phyloP scores from a whole-genome alignment of 352 stramenopile genomes.

The Nothophytophthora sp. region DNA sequence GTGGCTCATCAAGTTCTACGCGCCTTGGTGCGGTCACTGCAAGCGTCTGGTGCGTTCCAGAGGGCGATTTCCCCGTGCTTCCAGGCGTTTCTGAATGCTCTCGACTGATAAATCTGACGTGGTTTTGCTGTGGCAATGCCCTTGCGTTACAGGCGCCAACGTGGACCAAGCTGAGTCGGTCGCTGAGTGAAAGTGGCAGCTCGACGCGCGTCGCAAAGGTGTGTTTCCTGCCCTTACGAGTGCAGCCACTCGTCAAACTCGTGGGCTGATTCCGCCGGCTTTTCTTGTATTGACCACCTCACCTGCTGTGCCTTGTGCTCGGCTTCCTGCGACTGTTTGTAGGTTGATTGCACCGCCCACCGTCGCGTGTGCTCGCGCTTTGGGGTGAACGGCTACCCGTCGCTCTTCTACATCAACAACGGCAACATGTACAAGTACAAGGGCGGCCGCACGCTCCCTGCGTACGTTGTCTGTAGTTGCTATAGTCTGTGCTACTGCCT shows the following conservation, averaged over 20 bases:
- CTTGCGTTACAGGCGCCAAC: constrained; percentile 37
- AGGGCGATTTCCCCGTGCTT: background rate
- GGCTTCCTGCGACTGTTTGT: background rate
- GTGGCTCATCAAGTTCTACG: constrained; percentile 87
- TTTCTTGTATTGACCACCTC: background rate
- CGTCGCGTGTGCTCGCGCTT: constrained; percentile 85
- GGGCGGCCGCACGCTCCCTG: constrained; percentile 62
- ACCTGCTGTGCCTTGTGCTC: background rate
- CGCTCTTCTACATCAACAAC: constrained; percentile 76
- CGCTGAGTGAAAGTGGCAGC: constrained; percentile 62
- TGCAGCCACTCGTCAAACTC: background rate
- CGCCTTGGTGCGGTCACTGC: constrained; percentile 79
- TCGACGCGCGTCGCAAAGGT: constrained; percentile 66
- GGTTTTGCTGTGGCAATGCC: too few species aligned
- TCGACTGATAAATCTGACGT: too few species aligned
- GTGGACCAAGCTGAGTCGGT: constrained; percentile 80
- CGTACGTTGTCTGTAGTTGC: constrained; percentile 28
- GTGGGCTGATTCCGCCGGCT: too few species aligned
- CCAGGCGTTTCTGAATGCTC: background rate
- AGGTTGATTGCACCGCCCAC: constrained; percentile 70
- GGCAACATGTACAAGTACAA: constrained; percentile 82
- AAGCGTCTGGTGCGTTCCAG: constrained; percentile 61
- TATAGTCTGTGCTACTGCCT: background rate
- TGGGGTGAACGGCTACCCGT: constrained; percentile 76
- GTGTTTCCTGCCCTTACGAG: background rate